Evolutionary conservation across 83 land plant genomes (phyloP), one percentile per base, ranked within the genome.

Genomic region (Picea abies): DNA sequence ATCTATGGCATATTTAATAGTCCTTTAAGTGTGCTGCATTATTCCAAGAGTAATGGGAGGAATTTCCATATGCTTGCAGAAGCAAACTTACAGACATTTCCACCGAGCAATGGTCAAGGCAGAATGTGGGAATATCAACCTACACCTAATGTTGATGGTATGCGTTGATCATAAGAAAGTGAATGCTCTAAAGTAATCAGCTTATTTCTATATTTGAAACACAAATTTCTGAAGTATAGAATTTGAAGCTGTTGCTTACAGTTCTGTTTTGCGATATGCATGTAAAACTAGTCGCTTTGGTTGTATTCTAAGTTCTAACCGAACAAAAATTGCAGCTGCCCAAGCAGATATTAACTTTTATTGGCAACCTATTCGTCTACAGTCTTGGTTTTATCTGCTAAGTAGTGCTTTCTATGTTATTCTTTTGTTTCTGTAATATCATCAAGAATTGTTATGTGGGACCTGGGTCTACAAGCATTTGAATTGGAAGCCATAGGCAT

Each of bases 91-190:
- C 62, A 77, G 26, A 58, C 41, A 58, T 77, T 77, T 77, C 79
- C 79, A 49, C 79, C 62, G 7, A 77, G 39, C 37, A 61, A n/a
- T 58, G 80, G 11, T 35, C n/a, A 19, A 79, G 44, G 80, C 39
- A 56, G 41, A 61, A 22, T 35, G 12, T 58, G 65, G 80, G 37
- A 41, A 60, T 79, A 79, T 61, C 80, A 79, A 79, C 64, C 80
- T 79, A 7, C 66, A 60, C 80, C n/a, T 60, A 19, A 9, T 79
- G 80, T 19, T 17, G 66, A 79, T 79, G 80, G 80, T 78, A 78
- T 61, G 76, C 20, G 20, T 72, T 78, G 80, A 58, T 52, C 67
- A 25, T 78, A 35, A 11, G 3, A 52, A 12, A 49, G 22, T 78
- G 8, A 58, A 8, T 78, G 67, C 41, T 56, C 12, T 29, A 49